Conservation (phyloP, 139 green algal genomes). For the Diplosphaera chodatii region DNA sequence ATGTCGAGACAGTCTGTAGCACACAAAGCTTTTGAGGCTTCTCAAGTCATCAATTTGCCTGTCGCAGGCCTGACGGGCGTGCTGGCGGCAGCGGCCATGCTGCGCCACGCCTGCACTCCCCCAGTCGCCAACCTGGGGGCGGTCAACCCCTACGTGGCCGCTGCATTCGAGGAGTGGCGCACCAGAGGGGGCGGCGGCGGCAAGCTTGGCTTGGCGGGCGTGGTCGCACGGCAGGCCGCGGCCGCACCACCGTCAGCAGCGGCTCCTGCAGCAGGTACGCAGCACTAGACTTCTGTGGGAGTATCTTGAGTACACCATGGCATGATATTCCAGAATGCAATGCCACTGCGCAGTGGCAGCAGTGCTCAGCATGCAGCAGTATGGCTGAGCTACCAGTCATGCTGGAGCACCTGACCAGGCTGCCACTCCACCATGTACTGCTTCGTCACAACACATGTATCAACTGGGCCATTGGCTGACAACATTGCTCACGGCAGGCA, state of each 20-base stretch:
- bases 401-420: too few relatives aligned
- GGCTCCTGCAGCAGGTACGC: neutral
- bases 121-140: constrained; percentile 45
- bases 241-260: neutral
- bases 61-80: constrained; percentile 62
- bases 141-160: constrained; percentile 50
- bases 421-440: too few relatives aligned
- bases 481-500: constrained; percentile 31
- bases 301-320: too few relatives aligned
- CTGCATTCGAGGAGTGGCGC: constrained; percentile 27
- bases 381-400: too few relatives aligned
- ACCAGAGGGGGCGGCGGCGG: neutral
- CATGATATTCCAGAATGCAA: too few relatives aligned
- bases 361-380: too few relatives aligned
- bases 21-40: too few relatives aligned
- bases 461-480: neutral
- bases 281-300: neutral
- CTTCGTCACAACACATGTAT: too few relatives aligned
- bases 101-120: constrained; percentile 14
- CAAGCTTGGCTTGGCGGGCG: neutral
- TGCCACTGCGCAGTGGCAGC: too few relatives aligned
- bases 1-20: too few relatives aligned
- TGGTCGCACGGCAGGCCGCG: neutral
- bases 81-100: constrained; percentile 24
- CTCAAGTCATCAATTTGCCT: too few relatives aligned